Conservation (phyloP, 75 land plant species). For the Pseudotsuga menziesii region DNA sequence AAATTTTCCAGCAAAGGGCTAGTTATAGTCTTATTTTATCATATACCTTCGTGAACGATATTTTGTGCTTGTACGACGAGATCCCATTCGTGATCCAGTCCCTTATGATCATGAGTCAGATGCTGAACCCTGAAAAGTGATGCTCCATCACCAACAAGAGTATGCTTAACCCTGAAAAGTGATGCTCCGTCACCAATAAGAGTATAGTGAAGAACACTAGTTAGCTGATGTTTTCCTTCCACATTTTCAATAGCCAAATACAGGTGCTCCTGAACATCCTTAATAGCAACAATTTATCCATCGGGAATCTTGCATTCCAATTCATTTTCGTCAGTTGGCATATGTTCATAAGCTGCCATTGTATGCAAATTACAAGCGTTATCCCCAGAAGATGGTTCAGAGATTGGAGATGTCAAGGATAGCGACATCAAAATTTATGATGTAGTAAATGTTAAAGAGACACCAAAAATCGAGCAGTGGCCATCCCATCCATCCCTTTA, state of each 20-base stretch:
- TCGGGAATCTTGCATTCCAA: constrained; percentile 41
- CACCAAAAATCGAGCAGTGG: constrained; percentile 50
- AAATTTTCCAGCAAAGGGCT: too few relatives aligned
- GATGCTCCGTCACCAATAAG: constrained; percentile 81
- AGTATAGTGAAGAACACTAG: constrained; percentile 74
- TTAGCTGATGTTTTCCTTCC: constrained; percentile 40
- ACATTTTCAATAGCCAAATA: constrained; percentile 64
- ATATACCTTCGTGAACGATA: too few relatives aligned
- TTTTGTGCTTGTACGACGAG: too few relatives aligned
- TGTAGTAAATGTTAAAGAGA: constrained; percentile 61
- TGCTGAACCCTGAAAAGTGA: too few relatives aligned
- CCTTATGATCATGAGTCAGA: too few relatives aligned
- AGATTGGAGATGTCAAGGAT: constrained; percentile 35
- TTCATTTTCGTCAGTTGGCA: constrained; percentile 15
- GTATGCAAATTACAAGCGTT: neutral
- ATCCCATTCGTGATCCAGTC: too few relatives aligned
- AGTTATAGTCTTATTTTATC: too few relatives aligned
- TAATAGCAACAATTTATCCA: constrained; percentile 81
- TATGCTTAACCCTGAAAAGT: constrained; percentile 93
- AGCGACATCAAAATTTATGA: constrained; percentile 59
- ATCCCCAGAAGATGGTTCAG: constrained; percentile 18
- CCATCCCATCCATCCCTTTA: constrained; percentile 58
- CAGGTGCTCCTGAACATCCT: constrained; percentile 85
- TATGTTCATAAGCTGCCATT: neutral
- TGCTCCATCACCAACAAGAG: too few relatives aligned